A percentile compares a stretch with the other conserved stretches of the same genome.
Conservation (phyloP, 345 rosid species). For the Melastoma malabathricum region DNA sequence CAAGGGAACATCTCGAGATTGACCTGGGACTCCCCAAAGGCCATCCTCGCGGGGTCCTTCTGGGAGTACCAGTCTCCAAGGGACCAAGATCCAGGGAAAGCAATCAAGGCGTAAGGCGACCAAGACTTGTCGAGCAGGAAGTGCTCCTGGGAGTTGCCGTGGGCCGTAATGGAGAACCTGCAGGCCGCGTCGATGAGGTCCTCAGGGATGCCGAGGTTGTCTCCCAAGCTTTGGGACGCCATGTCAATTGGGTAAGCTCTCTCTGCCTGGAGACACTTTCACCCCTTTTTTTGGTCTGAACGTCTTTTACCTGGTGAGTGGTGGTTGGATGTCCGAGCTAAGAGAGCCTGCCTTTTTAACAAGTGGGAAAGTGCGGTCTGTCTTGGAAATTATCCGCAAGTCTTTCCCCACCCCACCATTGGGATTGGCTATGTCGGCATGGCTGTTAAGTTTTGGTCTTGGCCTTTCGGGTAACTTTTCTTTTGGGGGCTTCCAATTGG, state of each 20-base stretch:
- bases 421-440: no score
- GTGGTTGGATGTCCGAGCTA: no score
- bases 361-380: no score
- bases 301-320: no score
- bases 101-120: conserved; percentile 13
- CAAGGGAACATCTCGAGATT: conserved; percentile 32
- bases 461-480: no score
- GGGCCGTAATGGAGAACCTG: conserved; percentile 23
- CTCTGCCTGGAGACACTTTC: no score
- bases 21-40: conserved; percentile 46
- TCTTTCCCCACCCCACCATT: no score
- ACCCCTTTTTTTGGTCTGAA: no score
- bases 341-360: no score
- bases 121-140: conserved; percentile 14
- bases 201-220: conserved; percentile 11
- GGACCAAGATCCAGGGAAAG: conserved; percentile 44
- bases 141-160: conserved; percentile 13
- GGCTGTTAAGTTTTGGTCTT: no score
- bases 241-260: neutral
- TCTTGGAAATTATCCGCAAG: no score
- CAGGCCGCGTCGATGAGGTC: conserved; percentile 33
- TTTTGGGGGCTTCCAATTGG: no score
- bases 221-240: neutral
- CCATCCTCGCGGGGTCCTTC: neutral
- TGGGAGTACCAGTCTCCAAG: conserved; percentile 18